Evolutionary conservation across 768 basidiomycete genomes (phyloP).

Genomic region (Russula ochroleuca): DNA sequence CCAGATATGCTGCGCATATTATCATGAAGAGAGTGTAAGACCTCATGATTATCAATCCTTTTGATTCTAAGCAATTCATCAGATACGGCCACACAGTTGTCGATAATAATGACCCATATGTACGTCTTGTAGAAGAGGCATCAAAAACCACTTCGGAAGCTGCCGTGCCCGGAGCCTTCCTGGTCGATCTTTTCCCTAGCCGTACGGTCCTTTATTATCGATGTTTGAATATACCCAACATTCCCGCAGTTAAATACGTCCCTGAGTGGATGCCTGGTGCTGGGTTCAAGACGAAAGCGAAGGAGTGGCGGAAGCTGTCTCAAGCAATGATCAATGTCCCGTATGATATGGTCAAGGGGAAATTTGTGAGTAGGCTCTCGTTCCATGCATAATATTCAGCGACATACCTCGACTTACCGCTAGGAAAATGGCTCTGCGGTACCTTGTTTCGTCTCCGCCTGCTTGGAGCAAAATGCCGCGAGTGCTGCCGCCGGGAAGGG

Average conservation of each 20-base stretch:
- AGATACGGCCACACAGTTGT: conserved; percentile 25
- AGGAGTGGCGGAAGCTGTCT: conserved; percentile 26
- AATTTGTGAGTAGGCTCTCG: conserved; percentile 15
- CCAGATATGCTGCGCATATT: conserved; percentile 14
- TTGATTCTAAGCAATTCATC: neutral
- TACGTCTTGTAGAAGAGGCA: conserved; percentile 22
- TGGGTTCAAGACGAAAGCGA: conserved; percentile 24
- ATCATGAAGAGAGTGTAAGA: conserved; percentile 20
- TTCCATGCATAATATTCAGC: neutral
- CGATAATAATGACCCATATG: conserved; percentile 23
- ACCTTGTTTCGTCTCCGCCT: conserved; percentile 24
- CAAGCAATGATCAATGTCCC: conserved; percentile 29
- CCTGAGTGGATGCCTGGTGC: conserved; percentile 33
- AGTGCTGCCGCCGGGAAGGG: conserved; percentile 17
- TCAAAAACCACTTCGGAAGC: conserved; percentile 22
- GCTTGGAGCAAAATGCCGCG: conserved; percentile 20
- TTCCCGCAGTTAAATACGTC: conserved; percentile 28
- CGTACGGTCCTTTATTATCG: conserved; percentile 20
- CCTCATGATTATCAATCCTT: neutral
- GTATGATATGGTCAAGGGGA: conserved; percentile 27
- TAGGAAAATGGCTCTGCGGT: conserved; percentile 21
- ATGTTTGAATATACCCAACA: neutral
- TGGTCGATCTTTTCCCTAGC: conserved; percentile 30
- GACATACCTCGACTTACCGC: neutral
- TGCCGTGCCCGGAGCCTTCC: conserved; percentile 25